Conservation (phyloP, 139 green algal genomes). For the Ettlia oleoabundans region DNA sequence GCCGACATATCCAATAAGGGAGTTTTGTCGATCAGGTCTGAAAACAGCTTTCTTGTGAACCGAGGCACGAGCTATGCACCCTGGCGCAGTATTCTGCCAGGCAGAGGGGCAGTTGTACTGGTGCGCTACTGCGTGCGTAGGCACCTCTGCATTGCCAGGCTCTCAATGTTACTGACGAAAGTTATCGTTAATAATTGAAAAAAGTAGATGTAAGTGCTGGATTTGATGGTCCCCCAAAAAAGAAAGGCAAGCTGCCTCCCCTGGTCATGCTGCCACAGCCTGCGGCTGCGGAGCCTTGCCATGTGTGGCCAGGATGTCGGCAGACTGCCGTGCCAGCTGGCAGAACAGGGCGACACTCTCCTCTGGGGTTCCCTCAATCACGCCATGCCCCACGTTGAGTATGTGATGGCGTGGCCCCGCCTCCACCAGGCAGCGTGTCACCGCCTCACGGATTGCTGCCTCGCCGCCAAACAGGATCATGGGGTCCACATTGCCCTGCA, state of each 20-base stretch:
- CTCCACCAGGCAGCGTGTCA: slow-evolving; percentile 65
- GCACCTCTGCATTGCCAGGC: too few species aligned
- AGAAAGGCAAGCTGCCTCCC: too few species aligned
- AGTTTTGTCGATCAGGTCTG: too few species aligned
- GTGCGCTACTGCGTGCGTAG: too few species aligned
- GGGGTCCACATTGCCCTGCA: slow-evolving; percentile 90
- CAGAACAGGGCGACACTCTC: slow-evolving; percentile 90
- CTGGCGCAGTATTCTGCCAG: too few species aligned
- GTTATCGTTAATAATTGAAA: neutral
- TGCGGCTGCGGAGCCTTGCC: slow-evolving; percentile 15
- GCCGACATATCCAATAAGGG: too few species aligned
- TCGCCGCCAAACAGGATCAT: slow-evolving; percentile 92
- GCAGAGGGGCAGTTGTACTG: too few species aligned
- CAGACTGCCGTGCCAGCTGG: slow-evolving; percentile 79
- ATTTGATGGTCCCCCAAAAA: too few species aligned
- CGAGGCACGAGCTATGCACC: too few species aligned
- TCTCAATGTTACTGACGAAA: too few species aligned
- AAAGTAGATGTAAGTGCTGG: too few species aligned
- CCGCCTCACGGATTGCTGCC: slow-evolving; percentile 69
- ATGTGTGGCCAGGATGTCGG: slow-evolving; percentile 26
- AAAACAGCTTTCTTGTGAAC: too few species aligned
- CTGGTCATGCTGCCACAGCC: slow-evolving; percentile 17
- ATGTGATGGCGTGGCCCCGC: slow-evolving; percentile 82
- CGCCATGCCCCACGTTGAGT: slow-evolving; percentile 91
- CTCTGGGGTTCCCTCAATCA: slow-evolving; percentile 93